Evolutionary conservation across 306 rosid species (phyloP).

Genomic region (Sechiopsis laciniata): DNA sequence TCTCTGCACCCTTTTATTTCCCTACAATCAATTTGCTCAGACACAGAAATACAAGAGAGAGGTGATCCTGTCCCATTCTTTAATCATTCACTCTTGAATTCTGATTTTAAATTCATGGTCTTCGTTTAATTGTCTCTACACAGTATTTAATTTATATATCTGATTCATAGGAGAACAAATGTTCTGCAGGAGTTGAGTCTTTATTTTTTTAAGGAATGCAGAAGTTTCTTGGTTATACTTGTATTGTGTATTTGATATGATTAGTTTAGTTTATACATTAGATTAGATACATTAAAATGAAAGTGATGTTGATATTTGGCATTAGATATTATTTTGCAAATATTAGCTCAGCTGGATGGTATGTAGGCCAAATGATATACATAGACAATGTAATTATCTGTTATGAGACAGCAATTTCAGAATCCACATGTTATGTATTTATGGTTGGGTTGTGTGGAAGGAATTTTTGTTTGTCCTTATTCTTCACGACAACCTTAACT

Average conservation of each 20-base stretch:
- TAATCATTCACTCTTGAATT: neutral
- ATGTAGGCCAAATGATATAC: constrained; percentile 7
- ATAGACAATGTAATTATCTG: constrained; percentile 10
- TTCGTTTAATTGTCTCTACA: neutral
- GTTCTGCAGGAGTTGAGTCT: neutral
- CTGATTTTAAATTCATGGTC: neutral
- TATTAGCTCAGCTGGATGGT: neutral
- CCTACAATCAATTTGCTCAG: neutral
- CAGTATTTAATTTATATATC: neutral
- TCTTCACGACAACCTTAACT: constrained; percentile 43
- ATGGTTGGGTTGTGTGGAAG: constrained; percentile 22
- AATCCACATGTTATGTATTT: constrained; percentile 33
- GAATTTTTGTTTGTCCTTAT: constrained; percentile 30
- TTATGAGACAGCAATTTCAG: constrained; percentile 20
- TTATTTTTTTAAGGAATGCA: no score
- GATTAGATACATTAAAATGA: neutral
- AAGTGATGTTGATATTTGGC: no score
- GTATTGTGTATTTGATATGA: neutral
- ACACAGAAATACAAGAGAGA: neutral
- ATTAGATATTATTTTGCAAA: neutral
- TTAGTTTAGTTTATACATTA: neutral
- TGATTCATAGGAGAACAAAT: neutral
- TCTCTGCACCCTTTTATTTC: constrained; percentile 28
- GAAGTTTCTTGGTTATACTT: neutral
- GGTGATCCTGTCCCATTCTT: no score